phyloP scores from a whole-genome alignment of 805 yeast genomes.

The Kodamaea kakaduensis region DNA sequence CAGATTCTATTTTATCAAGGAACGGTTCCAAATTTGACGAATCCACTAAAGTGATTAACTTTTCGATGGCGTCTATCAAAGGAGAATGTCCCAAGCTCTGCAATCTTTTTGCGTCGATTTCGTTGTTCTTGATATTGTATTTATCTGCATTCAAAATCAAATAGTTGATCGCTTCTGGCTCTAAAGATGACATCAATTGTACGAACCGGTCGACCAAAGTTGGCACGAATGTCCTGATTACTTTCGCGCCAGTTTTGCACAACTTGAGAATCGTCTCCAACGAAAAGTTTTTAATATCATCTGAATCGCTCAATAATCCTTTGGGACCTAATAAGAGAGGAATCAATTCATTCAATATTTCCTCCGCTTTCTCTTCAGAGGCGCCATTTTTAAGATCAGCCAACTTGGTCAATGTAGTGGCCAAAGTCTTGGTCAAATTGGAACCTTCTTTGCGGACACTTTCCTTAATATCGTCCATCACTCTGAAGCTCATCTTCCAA shows the following conservation, averaged over 20 bases:
- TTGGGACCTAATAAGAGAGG: conserved; percentile 77
- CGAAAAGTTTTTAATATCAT: conserved; percentile 75
- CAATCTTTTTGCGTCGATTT: conserved; percentile 73
- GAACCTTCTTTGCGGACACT: conserved; percentile 83
- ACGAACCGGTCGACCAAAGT: conserved; percentile 65
- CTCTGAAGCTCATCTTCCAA: conserved; percentile 86
- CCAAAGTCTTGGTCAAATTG: conserved; percentile 60
- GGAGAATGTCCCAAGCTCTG: conserved; percentile 79
- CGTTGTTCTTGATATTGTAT: conserved; percentile 66
- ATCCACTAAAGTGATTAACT: conserved; percentile 55
- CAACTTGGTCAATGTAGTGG: conserved; percentile 56
- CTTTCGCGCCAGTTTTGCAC: conserved; percentile 57
- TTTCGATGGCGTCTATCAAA: conserved; percentile 81
- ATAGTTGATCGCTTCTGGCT: conserved; percentile 87
- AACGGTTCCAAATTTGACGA: conserved; percentile 44
- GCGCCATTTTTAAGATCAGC: conserved; percentile 44
- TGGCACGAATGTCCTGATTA: conserved; percentile 66
- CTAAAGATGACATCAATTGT: conserved; percentile 75
- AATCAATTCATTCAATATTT: conserved; percentile 53
- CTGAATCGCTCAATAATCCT: conserved; percentile 81
- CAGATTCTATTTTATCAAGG: conserved; percentile 46
- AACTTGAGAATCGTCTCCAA: conserved; percentile 69
- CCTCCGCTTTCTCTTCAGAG: conserved; percentile 38
- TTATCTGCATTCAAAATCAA: conserved; percentile 84
- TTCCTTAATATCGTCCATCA: conserved; percentile 91